Evolutionary conservation across 2,329 filamentous ascomycete species (phyloP).

Genomic region (Rhinocladiella similis): DNA sequence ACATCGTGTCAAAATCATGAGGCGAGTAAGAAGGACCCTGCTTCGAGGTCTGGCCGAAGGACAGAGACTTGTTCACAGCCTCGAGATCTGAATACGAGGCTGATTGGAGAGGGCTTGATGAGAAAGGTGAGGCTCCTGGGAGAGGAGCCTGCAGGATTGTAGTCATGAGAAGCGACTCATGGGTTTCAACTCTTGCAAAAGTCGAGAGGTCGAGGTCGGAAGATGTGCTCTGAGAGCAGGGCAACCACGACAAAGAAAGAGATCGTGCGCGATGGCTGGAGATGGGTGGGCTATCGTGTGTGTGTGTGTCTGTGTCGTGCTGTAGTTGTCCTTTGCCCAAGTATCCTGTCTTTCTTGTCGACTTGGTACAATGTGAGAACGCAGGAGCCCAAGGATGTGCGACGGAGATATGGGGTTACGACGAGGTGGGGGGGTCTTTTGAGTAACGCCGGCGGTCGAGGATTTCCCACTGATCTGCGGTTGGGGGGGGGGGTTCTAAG

Average conservation of each 20-base stretch:
- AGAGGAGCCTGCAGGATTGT: constrained; percentile 35
- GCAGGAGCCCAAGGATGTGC: neutral
- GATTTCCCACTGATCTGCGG: constrained; percentile 7
- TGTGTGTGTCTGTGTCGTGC: neutral
- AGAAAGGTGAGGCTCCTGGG: constrained; percentile 35
- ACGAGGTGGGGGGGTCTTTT: neutral
- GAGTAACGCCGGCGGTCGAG: neutral
- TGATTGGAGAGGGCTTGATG: constrained; percentile 34
- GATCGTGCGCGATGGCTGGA: too few relatives aligned
- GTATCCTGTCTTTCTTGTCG: neutral
- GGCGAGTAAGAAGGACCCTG: constrained; percentile 15
- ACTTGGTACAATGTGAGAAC: neutral
- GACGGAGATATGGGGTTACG: neutral
- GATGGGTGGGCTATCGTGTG: too few relatives aligned
- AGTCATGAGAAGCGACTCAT: constrained; percentile 35
- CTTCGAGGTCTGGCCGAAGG: constrained; percentile 17
- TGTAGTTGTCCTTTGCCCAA: neutral
- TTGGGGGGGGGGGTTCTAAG: neutral
- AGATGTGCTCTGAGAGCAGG: neutral
- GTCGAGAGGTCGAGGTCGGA: neutral
- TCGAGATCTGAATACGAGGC: constrained; percentile 26
- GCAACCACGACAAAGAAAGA: too few relatives aligned
- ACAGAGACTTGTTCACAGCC: constrained; percentile 17
- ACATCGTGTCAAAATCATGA: constrained; percentile 20
- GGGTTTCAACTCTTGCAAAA: constrained; percentile 1